Evolutionary conservation across 805 yeast species (phyloP), one percentile per base, ranked within the genome.

Genomic region (Sporopachydermia quercuum): DNA sequence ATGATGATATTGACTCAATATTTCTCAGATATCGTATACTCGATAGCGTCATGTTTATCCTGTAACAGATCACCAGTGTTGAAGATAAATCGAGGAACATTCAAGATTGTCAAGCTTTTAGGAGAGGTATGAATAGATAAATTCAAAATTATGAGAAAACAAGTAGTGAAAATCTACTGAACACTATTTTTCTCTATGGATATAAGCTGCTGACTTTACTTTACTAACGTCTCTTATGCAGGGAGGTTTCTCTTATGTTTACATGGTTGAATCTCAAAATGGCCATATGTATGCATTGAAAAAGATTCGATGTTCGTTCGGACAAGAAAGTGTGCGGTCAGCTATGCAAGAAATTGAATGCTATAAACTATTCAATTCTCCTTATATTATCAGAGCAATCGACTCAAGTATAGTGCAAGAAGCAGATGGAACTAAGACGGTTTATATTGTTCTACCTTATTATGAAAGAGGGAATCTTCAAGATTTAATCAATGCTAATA

Each of bases 171-270:
- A n/a, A n/a, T n/a, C n/a, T n/a, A n/a, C n/a, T n/a, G n/a, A n/a
- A n/a, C n/a, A n/a, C n/a, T n/a, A n/a, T n/a, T n/a, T n/a, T n/a
- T n/a, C n/a, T n/a, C n/a, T 6, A 8, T 15, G 15, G n/a, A 13
- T 17, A n/a, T 15, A 4, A n/a, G n/a, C 30, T 11, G 30, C 6
- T 13, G 23, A 4, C 17, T 33, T 19, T 18, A 39, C 27, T n/a
- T 30, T 15, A 38, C 41, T 36, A 15, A 3, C 16, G 17, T 11
- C 35, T 42, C 16, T 15, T 2, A 3, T 16, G 16, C 36, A 49
- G 55, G 94, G 94, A 2, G 93, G 91, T 11, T 81, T 80, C 53
- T 78, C 94, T 1, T 85, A 80, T 49, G 94, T 84, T 5, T 87
- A 87, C 52, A 62, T 85, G 16, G 94, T 86, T 3, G 66, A 74